Conservation (phyloP, 129 eudicot genomes). For the Sambucus nigra region DNA sequence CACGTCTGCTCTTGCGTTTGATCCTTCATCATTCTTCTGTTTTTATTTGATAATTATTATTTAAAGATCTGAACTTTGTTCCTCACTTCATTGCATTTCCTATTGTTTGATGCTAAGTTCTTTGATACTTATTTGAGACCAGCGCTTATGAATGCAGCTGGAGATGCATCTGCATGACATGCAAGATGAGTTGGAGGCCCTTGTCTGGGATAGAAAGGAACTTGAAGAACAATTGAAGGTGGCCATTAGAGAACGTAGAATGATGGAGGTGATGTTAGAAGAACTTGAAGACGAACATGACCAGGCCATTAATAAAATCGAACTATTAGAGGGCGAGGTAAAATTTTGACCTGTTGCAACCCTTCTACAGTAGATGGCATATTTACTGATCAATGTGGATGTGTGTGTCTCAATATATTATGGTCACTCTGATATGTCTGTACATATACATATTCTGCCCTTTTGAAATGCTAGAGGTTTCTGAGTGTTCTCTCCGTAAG, state of each 20-base stretch:
- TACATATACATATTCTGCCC: no score
- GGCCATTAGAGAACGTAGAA: constrained; percentile 34
- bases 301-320: constrained; percentile 50
- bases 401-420: no score
- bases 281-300: constrained; percentile 86
- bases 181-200: constrained; percentile 41
- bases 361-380: no score
- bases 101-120: not conserved
- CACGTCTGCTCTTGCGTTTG: no score
- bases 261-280: constrained; percentile 52
- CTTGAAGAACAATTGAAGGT: constrained; percentile 39
- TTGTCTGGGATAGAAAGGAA: constrained; percentile 49
- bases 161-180: constrained; percentile 40
- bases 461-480: no score
- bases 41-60: no score
- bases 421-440: no score
- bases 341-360: not conserved
- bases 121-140: not conserved
- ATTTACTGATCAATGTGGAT: no score
- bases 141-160: constrained; percentile 32
- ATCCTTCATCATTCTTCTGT: no score
- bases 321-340: constrained; percentile 59
- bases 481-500: no score
- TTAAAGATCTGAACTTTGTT: no score
- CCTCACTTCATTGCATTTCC: not conserved